Conservation (phyloP, 768 basidiomycete genomes). For the Pleurotus sapidus region DNA sequence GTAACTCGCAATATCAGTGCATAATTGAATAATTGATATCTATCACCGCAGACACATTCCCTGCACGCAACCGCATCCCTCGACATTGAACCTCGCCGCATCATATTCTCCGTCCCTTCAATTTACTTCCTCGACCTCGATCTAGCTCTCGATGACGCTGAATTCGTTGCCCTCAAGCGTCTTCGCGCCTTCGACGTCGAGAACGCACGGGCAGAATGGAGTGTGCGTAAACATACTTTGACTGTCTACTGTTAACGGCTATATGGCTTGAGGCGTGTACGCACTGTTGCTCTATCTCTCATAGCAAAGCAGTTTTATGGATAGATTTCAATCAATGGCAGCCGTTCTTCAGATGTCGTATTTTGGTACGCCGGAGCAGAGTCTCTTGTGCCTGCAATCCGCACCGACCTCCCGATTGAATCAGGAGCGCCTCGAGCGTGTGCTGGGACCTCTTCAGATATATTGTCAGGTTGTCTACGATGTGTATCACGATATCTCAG, state of each 20-base stretch:
- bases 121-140: slow-evolving; percentile 50
- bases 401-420: no score
- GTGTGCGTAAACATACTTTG: slow-evolving; percentile 47
- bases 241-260: slow-evolving; percentile 34
- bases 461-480: no score
- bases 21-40: slow-evolving; percentile 5
- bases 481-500: no score
- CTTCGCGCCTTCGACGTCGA: slow-evolving; percentile 61
- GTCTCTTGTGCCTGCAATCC: no score
- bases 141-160: slow-evolving; percentile 51
- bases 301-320: no score
- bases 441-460: no score
- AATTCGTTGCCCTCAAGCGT: slow-evolving; percentile 54
- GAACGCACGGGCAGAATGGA: slow-evolving; percentile 66
- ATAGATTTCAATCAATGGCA: no score
- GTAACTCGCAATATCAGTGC: neutral
- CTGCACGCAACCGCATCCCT: slow-evolving; percentile 48
- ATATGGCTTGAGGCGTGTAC: no score
- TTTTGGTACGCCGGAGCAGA: no score
- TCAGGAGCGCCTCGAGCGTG: no score
- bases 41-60: slow-evolving; percentile 38
- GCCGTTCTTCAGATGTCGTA: no score
- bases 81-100: slow-evolving; percentile 61
- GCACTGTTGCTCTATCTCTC: no score
- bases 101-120: slow-evolving; percentile 49